Conservation (phyloP, 2,329 filamentous ascomycete genomes). For the Pyricularia grisea region DNA sequence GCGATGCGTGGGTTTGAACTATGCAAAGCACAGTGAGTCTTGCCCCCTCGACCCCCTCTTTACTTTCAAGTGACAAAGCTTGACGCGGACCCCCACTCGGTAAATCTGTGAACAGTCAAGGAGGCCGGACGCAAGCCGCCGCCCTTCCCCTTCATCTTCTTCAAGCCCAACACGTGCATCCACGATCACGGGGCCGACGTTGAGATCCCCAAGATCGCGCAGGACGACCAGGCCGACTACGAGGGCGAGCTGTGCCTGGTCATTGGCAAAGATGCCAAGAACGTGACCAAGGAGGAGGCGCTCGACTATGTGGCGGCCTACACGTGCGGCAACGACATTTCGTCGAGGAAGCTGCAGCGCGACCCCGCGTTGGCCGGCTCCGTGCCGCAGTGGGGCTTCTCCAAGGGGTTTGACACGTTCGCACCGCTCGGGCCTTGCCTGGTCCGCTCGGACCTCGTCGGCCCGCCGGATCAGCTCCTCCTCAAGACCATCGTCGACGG, state of each 20-base stretch:
- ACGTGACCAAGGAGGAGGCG: constrained; percentile 33
- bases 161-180: constrained; percentile 34
- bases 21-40: constrained; percentile 38
- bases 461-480: constrained; percentile 29
- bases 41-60: too few species aligned
- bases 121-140: constrained; percentile 41
- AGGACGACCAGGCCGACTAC: constrained; percentile 23
- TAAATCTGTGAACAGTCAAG: constrained; percentile 25
- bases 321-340: constrained; percentile 45
- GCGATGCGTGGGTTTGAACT: constrained; percentile 50
- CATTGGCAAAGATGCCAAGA: constrained; percentile 18
- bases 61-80: too few species aligned
- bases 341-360: constrained; percentile 35
- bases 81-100: too few species aligned
- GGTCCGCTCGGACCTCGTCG: constrained; percentile 29
- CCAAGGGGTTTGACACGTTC: constrained; percentile 47
- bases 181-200: constrained; percentile 26
- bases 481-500: constrained; percentile 38
- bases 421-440: constrained; percentile 42
- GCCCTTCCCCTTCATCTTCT: constrained; percentile 38
- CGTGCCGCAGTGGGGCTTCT: constrained; percentile 48
- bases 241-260: constrained; percentile 29
- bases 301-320: constrained; percentile 43
- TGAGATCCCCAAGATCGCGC: constrained; percentile 35
- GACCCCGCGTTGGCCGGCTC: constrained; percentile 36